Percentiles rank a stretch among this genome's conserved stretches.
phyloP scores from a whole-genome alignment of 768 basidiomycete species.

The Calvatia gigantea region DNA sequence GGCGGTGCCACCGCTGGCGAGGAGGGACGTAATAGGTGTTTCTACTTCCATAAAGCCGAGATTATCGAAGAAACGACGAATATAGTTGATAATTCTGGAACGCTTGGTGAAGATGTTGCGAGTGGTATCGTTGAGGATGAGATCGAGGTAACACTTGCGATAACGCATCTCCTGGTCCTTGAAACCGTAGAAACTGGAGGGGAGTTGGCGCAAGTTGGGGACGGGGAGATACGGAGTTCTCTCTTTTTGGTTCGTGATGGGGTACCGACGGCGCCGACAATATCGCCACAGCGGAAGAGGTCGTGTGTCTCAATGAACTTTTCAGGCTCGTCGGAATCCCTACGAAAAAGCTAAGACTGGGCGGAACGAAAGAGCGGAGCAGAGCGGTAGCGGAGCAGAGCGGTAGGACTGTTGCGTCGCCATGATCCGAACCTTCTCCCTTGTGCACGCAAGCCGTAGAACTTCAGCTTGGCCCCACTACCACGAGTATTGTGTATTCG shows the following conservation, averaged over 20 bases:
- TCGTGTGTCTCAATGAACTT: conserved; percentile 73
- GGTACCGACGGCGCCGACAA: conserved; percentile 86
- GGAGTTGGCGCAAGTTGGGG: conserved; percentile 96
- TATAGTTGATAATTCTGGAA: conserved; percentile 86
- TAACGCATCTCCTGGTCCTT: conserved; percentile 98
- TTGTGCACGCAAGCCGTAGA: conserved; percentile 94
- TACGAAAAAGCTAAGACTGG: conserved; percentile 23
- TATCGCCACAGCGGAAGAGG: conserved; percentile 91
- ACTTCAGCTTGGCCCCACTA: conserved; percentile 79
- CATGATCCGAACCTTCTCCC: conserved; percentile 94
- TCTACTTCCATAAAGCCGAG: conserved; percentile 98
- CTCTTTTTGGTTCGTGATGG: conserved; percentile 95
- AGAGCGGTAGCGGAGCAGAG: conserved; percentile 24
- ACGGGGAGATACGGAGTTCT: conserved; percentile 87
- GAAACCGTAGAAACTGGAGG: conserved; percentile 87
- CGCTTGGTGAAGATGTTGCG: conserved; percentile 90
- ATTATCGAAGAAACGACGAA: conserved; percentile 85
- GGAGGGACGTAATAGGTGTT: conserved; percentile 96
- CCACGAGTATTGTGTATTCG: conserved; percentile 88
- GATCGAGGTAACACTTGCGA: conserved; percentile 97
- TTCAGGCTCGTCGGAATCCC: conserved; percentile 63
- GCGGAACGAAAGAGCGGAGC: background rate
- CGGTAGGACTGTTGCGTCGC: conserved; percentile 81
- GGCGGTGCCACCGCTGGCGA: conserved; percentile 96
- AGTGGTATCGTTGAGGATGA: conserved; percentile 89